Base-by-base conservation (phyloP, 2,329 filamentous ascomycete genomes). In the Colletotrichum costaricense region DNA sequence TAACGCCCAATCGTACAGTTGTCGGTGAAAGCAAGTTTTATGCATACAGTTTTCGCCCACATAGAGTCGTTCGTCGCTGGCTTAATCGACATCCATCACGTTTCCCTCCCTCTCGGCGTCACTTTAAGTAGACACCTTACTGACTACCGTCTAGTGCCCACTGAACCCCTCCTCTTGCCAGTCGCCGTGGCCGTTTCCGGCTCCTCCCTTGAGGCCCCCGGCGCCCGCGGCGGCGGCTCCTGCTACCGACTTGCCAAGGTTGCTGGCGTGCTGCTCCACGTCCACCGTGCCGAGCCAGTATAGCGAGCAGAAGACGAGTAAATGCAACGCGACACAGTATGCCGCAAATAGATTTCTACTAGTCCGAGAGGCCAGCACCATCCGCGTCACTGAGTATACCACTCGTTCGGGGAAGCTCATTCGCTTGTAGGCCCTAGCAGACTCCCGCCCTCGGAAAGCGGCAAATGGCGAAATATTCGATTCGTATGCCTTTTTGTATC, bases 381-480 rank as follows among this genome's bases (percentile, higher is more conserved):
- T 94, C 69, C 95, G 90, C 59, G 96, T 98, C 66, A 98, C 89
- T 42, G 95, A 95, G 83, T 97, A 97, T 4, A 99, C 93, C 60
- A 95, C 90, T 52, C 97, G 89, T 83, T 99, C 97, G 0, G 95
- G 95, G 9, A 98, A 85, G 78, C 93, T 96, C 95, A 99, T 97
- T 55, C 95, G 91, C 79, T 95, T 95, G 82, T 98, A 95, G 1
- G 96, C 97, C 60, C 97, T 89, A 7, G 95, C 93, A 49, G 94
- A 95, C 84, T 99, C 97, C 64, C 96, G 91, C n/a, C 96, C 95
- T 57, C 96, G 89, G 85, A 99, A 99, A 3, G 95, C 95, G 30
- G 96, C 95, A 81, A 99, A 99, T 0, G 97, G 97, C 12, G 95
- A 98, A 62, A 99, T 93, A 79, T 97, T 97, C 55, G 94, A 94